These are phyloP conservation scores for Stagonosporopsis rhizophila DNA, from an alignment of 2,329 filamentous ascomycete species.

Conservation along the genomic window DNA sequence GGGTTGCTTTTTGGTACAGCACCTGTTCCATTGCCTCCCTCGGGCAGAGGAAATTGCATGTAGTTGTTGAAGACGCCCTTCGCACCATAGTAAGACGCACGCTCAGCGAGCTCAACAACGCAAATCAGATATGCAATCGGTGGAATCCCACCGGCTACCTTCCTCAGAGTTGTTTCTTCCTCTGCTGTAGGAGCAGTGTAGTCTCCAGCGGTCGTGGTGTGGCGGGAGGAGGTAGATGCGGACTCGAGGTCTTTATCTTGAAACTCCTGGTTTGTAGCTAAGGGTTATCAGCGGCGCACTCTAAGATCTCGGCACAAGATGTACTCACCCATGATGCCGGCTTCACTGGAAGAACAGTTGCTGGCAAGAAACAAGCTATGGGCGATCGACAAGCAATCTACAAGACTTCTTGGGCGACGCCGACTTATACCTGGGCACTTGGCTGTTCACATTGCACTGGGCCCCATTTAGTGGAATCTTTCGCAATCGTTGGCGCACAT, in stretches of 20 bases:
- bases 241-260: constrained; percentile 12
- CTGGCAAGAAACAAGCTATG: background rate
- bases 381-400: constrained; percentile 9
- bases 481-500: constrained; percentile 11
- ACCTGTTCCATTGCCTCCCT: constrained; percentile 46
- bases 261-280: background rate
- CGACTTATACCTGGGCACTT: constrained; percentile 12
- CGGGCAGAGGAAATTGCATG: constrained; percentile 66
- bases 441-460: background rate
- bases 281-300: background rate
- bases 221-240: constrained; percentile 11
- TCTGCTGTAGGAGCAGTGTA: constrained; percentile 54
- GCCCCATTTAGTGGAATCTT: no score
- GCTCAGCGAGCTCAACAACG: constrained; percentile 66
- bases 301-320: no score
- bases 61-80: constrained; percentile 66
- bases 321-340: constrained; percentile 3
- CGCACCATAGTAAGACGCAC: constrained; percentile 67
- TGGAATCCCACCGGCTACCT: constrained; percentile 60
- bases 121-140: constrained; percentile 64
- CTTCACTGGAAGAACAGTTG: background rate
- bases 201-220: background rate
- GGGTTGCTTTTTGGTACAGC: constrained; percentile 40
- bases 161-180: constrained; percentile 55
- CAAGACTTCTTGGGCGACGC: constrained; percentile 13